A percentile compares a stretch with the other conserved stretches of the same genome.
Conservation (phyloP, 2,329 filamentous ascomycete genomes). For the Alternaria sp. region DNA sequence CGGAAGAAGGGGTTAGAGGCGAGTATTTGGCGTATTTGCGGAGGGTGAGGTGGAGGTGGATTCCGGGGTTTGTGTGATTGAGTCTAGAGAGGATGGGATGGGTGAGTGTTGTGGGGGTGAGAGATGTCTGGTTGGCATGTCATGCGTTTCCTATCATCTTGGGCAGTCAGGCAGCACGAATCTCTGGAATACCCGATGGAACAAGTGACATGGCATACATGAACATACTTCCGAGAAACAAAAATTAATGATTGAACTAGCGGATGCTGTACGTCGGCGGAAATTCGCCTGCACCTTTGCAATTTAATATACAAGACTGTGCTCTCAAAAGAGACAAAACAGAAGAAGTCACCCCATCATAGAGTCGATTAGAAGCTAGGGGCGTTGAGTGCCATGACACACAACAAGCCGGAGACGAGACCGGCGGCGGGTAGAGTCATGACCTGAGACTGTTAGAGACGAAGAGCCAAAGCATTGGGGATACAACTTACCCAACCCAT, state of each 20-base stretch:
- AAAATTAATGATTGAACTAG: not conserved
- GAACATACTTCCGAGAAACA: not conserved
- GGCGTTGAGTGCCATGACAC: slow-evolving; percentile 52
- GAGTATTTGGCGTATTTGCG: not conserved
- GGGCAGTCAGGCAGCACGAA: not conserved
- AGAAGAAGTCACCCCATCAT: not conserved
- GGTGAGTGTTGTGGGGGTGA: not conserved
- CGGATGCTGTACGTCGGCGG: not conserved
- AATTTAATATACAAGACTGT: not conserved
- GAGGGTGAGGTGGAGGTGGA: not conserved
- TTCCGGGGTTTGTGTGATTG: not conserved
- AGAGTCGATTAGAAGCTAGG: slow-evolving; percentile 39
- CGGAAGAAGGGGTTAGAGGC: not conserved
- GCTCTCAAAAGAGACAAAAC: not conserved
- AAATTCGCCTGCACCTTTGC: not conserved
- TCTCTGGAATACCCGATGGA: not conserved
- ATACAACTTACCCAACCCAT: slow-evolving; percentile 5
- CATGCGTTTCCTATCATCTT: not conserved
- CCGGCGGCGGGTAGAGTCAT: slow-evolving; percentile 52
- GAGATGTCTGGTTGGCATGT: not conserved
- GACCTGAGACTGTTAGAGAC: slow-evolving; percentile 45
- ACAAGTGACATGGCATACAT: not conserved
- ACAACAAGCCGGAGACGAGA: slow-evolving; percentile 49
- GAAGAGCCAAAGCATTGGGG: not conserved
- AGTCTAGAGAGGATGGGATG: not conserved